phyloP scores from a whole-genome alignment of 108 stramenopile genomes.

The Phaeodactylum tricornutum region DNA sequence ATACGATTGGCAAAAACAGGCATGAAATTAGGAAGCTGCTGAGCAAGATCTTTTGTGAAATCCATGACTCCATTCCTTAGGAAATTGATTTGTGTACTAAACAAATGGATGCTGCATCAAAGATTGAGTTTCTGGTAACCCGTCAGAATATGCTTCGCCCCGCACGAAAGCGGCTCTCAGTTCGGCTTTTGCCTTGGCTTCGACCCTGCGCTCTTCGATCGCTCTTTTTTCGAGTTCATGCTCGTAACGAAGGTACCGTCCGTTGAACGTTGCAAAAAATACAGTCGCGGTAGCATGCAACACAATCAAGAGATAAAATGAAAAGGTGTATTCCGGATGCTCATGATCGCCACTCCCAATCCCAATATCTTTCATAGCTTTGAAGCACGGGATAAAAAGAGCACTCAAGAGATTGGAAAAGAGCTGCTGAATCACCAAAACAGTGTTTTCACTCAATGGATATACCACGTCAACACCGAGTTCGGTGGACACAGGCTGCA shows the following conservation, averaged over 20 bases:
- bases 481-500: slow-evolving; percentile 78
- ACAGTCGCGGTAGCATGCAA: slow-evolving; percentile 63
- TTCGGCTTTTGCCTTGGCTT: too few species aligned
- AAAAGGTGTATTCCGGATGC: slow-evolving; percentile 72
- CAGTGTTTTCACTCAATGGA: slow-evolving; percentile 78
- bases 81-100: too few species aligned
- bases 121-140: too few species aligned
- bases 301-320: slow-evolving; percentile 74
- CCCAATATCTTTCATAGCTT: slow-evolving; percentile 61
- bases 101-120: too few species aligned
- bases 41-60: too few species aligned
- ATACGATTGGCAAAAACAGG: too few species aligned
- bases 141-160: neutral
- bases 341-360: slow-evolving; percentile 30
- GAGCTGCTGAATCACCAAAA: slow-evolving; percentile 78
- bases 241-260: slow-evolving; percentile 66
- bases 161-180: slow-evolving; percentile 2
- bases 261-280: slow-evolving; percentile 83
- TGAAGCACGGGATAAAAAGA: slow-evolving; percentile 79
- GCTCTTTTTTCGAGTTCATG: slow-evolving; percentile 57
- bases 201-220: slow-evolving; percentile 8
- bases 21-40: too few species aligned
- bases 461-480: slow-evolving; percentile 78
- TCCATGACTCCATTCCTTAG: too few species aligned
- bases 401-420: slow-evolving; percentile 77